Base-by-base conservation (phyloP, 352 stramenopile species). In the Globisporangium spinosum region DNA sequence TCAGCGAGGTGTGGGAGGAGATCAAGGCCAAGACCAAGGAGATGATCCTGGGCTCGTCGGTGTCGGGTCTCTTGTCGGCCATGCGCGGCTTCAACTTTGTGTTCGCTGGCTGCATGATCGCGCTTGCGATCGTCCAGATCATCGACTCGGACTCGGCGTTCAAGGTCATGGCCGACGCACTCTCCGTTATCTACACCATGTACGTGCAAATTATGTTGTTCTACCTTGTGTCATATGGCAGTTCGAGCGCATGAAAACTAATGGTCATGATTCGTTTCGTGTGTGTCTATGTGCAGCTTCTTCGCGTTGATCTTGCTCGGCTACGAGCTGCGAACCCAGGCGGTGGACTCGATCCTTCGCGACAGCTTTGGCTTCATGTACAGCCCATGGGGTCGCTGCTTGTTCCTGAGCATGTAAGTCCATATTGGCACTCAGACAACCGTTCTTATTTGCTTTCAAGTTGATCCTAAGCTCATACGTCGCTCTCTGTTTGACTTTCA, bases 341-440 rank as follows among this genome's bases (percentile, higher is more conserved):
- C 72, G 62, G 77, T 93, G 40, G 87, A 95, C 68, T 69, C 79
- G 35, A 70, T 90, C 29, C 69, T 95, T 53, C 87, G 87, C 58
- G 79, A 80, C 43, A 92, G 83, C 77, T 95, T 93, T 49, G 87
- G 87, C 34, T 95, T 95, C 80, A 93, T 95, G 85, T 95, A 95
- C 80, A 95, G 83, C 59, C 86, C 87, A 7, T 95, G 86, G 85
- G 87, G 87, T 12, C 85, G 87, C 58, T 95, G 87, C 70, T 77
- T 95, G 17, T 95, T 95, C 70, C 55, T 95, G 65, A 86, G 78
- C 82, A 95, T 95, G 87, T 93, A 77, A 65, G 79, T 80, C 22
- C 10, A 49, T 61, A 7, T 53, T 56, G n/a, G 13, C 32, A 34
- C 56, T n/a, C 38, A 47, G 6, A 13, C 1, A 45, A 3, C 40